Evolutionary conservation across 2,329 filamentous ascomycete genomes (phyloP), one percentile per base, ranked within the genome.

Genomic region (Clathrospora elynae): DNA sequence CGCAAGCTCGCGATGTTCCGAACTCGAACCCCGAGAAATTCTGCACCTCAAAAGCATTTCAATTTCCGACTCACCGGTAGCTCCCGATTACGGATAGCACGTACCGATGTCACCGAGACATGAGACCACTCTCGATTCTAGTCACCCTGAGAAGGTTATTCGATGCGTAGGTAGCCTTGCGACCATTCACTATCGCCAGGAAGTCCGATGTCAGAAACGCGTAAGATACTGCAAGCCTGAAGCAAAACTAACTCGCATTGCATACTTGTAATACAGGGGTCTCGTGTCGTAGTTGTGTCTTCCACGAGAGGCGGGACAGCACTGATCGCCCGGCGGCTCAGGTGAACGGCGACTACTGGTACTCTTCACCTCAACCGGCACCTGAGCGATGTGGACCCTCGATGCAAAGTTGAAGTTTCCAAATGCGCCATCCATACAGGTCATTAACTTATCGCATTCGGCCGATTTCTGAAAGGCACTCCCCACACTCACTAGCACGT

Each of bases 251-350:
- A 34, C 23, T 9, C 29, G 31, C 31, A 20, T 23, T 12, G 23
- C 13, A 28, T 30, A 36, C 23, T 43, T 7, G 13, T n/a, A 14
- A 31, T 29, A 25, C 38, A 46, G 28, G 43, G 38, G 32, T 42
- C n/a, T 8, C 20, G 37, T 35, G n/a, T 45, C 35, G 18, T 17
- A 32, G 43, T 32, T 49, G 43, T 55, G 51, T 52, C 54, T 55
- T 49, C 56, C 56, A 58, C 54, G 47, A 58, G 55, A 35, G 32
- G 46, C 43, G 43, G 41, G 38, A 38, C 36, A 41, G 49, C 54
- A 52, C 42, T 36, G 48, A 36, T 33, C 53, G 45, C 31, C 30
- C 36, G 12, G 46, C 32, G 43, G 44, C 28, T 31, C 41, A 31
- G 35, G 49, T 48, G 46, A 43, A 51, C 51, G 46, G 51, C 57